A percentile compares a stretch with the other conserved stretches of the same genome.
Evolutionary conservation across 2,329 filamentous ascomycete species (phyloP).

Genomic region (Paecilomyces sp.): DNA sequence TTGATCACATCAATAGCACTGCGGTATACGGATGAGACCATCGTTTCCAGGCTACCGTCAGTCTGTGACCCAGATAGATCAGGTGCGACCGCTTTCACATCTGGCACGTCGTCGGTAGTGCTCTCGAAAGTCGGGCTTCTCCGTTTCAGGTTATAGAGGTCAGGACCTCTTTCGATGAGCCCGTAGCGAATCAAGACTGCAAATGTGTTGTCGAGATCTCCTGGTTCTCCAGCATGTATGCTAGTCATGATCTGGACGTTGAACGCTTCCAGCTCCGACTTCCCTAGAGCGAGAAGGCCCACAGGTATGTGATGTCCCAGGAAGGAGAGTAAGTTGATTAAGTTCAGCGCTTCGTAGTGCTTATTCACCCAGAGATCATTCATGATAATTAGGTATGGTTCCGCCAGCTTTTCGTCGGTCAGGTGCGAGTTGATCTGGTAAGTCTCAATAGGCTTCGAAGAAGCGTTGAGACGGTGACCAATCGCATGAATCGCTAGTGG

Average conservation of each 20-base stretch:
- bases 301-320: conserved; percentile 60
- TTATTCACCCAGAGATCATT: conserved; percentile 34
- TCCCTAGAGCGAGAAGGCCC: conserved; percentile 55
- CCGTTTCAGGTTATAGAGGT: conserved; percentile 19
- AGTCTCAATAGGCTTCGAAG: conserved; percentile 53
- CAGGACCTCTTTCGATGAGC: conserved; percentile 34
- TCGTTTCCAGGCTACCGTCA: conserved; percentile 27
- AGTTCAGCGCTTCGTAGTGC: conserved; percentile 51
- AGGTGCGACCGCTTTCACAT: conserved; percentile 14
- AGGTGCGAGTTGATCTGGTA: conserved; percentile 52
- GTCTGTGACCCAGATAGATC: conserved; percentile 27
- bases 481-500: conserved; percentile 63
- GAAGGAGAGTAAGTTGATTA: conserved; percentile 59
- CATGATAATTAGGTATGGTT: conserved; percentile 42
- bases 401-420: conserved; percentile 48
- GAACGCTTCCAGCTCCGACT: conserved; percentile 21
- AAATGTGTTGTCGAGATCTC: conserved; percentile 40
- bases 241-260: conserved; percentile 32
- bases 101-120: conserved; percentile 14
- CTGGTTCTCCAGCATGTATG: conserved; percentile 23
- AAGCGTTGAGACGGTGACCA: conserved; percentile 54
- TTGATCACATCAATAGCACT: conserved; percentile 38
- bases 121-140: conserved; percentile 11
- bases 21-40: conserved; percentile 20
- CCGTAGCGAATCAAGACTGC: conserved; percentile 40